Evolutionary conservation across 1,284 basidiomycete genomes (phyloP).

Genomic region (Sparassis latifolia): DNA sequence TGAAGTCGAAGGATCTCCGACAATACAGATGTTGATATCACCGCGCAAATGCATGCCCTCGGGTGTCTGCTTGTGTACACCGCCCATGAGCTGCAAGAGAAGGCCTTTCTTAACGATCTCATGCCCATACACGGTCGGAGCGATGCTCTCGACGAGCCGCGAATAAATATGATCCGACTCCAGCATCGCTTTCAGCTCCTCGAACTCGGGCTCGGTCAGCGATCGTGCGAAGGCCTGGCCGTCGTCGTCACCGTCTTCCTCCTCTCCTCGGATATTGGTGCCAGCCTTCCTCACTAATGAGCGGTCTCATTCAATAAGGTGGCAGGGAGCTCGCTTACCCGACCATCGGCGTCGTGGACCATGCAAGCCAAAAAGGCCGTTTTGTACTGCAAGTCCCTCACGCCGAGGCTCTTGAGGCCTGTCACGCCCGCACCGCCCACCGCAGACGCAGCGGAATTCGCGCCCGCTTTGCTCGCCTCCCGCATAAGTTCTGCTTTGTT

Average conservation of each 20-base stretch:
- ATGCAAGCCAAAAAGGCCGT: slow-evolving; percentile 98
- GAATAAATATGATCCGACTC: slow-evolving; percentile 92
- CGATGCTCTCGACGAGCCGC: slow-evolving; percentile 89
- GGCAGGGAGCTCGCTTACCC: slow-evolving; percentile 43
- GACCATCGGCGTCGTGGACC: slow-evolving; percentile 86
- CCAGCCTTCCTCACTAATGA: slow-evolving; percentile 43
- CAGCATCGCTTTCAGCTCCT: slow-evolving; percentile 93
- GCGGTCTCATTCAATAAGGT: background rate
- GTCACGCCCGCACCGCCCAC: slow-evolving; percentile 86
- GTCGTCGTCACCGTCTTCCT: slow-evolving; percentile 72
- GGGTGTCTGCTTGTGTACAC: slow-evolving; percentile 93
- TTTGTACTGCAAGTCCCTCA: slow-evolving; percentile 95
- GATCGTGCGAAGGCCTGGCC: slow-evolving; percentile 80
- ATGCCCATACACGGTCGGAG: slow-evolving; percentile 97
- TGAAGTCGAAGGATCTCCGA: slow-evolving; percentile 94
- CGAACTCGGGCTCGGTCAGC: slow-evolving; percentile 90
- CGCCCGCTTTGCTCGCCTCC: slow-evolving; percentile 68
- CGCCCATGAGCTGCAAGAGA: slow-evolving; percentile 98
- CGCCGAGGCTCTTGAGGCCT: slow-evolving; percentile 91
- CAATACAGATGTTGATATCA: slow-evolving; percentile 97
- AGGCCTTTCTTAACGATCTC: slow-evolving; percentile 99
- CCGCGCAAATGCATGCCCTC: slow-evolving; percentile 98
- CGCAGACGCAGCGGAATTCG: slow-evolving; percentile 53
- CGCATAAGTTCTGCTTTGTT: slow-evolving; percentile 89
- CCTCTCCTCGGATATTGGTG: slow-evolving; percentile 84